A percentile compares a stretch with the other conserved stretches of the same genome.
Conservation (phyloP, 345 rosid genomes). For the Aquilaria malaccensis region DNA sequence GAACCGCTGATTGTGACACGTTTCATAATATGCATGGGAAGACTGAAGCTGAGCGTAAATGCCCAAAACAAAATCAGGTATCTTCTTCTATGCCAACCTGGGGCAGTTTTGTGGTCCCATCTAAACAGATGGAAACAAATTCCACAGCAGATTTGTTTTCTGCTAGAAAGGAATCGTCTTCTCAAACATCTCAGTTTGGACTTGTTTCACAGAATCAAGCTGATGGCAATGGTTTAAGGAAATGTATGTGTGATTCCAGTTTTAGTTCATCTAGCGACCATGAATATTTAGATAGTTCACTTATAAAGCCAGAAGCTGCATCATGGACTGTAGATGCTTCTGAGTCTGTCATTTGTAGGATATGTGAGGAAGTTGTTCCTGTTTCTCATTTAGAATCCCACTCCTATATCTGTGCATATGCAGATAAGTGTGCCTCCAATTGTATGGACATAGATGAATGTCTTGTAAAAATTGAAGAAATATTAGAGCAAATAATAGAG, state of each 20-base stretch:
- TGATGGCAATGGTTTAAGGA: conserved; percentile 21
- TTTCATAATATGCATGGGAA: conserved; percentile 25
- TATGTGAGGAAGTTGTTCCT: conserved; percentile 75
- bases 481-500: conserved; percentile 67
- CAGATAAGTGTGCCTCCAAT: conserved; percentile 73
- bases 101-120: conserved; percentile 15
- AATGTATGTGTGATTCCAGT: conserved; percentile 11
- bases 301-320: conserved; percentile 25
- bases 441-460: conserved; percentile 66
- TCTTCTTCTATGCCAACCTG: conserved; percentile 23
- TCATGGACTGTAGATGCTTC: conserved; percentile 30
- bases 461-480: conserved; percentile 65
- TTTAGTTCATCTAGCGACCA: conserved; percentile 31
- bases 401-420: conserved; percentile 83
- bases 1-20: conserved; percentile 31
- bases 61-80: conserved; percentile 17
- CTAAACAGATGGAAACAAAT: conserved; percentile 24
- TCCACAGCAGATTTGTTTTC: conserved; percentile 21
- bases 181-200: conserved; percentile 24
- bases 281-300: conserved; percentile 24
- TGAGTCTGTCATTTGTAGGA: conserved; percentile 60
- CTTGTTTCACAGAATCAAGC: conserved; percentile 19
- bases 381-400: conserved; percentile 66
- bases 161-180: conserved; percentile 24
- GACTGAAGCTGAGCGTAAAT: conserved; percentile 19